Evolutionary conservation across 177 flowering plant genomes (phyloP).

Genomic region (Vitis hybrid): DNA sequence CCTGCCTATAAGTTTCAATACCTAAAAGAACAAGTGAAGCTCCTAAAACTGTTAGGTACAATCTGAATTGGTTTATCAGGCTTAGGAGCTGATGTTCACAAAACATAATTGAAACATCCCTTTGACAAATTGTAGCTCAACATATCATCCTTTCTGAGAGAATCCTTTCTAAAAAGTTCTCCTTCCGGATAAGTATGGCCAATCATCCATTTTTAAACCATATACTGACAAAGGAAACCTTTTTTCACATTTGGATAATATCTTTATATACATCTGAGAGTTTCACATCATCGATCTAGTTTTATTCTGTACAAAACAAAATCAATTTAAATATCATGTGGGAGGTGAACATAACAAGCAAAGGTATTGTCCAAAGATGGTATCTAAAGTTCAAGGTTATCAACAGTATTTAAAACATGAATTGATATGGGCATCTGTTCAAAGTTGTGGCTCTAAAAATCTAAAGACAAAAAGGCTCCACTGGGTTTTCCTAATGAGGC

Average conservation of each 20-base stretch:
- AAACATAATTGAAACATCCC: not conserved
- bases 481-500: no score
- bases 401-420: no score
- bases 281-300: no score
- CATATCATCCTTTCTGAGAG: not conserved
- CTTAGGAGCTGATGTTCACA: not conserved
- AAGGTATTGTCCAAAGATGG: not conserved
- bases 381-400: not conserved
- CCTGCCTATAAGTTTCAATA: no score
- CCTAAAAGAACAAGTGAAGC: not conserved
- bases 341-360: not conserved
- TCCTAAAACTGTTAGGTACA: not conserved
- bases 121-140: not conserved
- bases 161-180: not conserved
- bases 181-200: not conserved
- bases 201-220: not conserved
- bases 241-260: not conserved
- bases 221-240: not conserved
- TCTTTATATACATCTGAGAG: not conserved
- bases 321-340: not conserved
- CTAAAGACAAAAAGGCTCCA: no score
- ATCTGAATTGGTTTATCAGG: not conserved
- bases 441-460: no score
- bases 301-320: not conserved
- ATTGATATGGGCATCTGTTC: no score